These are phyloP conservation scores for Fraxinus cuspidata DNA, from an alignment of 257 asterid species.

Conservation along the genomic window DNA sequence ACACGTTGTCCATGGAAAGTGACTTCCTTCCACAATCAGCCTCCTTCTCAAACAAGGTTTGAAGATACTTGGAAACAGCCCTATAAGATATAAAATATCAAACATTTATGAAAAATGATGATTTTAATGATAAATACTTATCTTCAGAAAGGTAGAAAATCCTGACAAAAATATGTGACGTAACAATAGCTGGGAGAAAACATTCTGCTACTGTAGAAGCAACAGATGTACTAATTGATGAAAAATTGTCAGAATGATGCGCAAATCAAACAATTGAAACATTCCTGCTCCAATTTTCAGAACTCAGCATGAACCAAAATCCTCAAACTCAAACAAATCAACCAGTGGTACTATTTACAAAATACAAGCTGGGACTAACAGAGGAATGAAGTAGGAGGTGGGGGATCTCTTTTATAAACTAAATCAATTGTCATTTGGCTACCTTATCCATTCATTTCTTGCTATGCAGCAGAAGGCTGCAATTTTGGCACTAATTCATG, in stretches of 20 bases:
- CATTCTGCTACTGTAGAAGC: background rate
- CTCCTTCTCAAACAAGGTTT: conserved; percentile 64
- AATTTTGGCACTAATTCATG: background rate
- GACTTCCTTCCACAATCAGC: conserved; percentile 57
- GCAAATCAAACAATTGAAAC: background rate
- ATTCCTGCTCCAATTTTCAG: background rate
- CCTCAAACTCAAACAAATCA: background rate
- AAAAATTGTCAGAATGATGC: background rate
- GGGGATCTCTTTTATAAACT: background rate
- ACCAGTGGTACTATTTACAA: background rate
- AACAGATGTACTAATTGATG: background rate
- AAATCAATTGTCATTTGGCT: background rate
- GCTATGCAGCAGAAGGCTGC: background rate
- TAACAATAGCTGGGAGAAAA: background rate
- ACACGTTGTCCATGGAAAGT: conserved; percentile 65
- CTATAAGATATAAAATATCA: conserved; percentile 35
- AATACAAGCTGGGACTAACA: background rate
- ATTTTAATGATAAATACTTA: background rate
- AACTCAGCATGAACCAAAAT: background rate
- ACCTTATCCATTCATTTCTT: background rate
- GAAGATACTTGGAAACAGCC: conserved; percentile 94
- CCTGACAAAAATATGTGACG: background rate
- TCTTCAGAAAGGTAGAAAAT: background rate
- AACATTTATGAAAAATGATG: background rate
- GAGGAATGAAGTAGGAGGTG: background rate